Evolutionary conservation across 768 basidiomycete genomes (phyloP).

Genomic region (Bullera alba): DNA sequence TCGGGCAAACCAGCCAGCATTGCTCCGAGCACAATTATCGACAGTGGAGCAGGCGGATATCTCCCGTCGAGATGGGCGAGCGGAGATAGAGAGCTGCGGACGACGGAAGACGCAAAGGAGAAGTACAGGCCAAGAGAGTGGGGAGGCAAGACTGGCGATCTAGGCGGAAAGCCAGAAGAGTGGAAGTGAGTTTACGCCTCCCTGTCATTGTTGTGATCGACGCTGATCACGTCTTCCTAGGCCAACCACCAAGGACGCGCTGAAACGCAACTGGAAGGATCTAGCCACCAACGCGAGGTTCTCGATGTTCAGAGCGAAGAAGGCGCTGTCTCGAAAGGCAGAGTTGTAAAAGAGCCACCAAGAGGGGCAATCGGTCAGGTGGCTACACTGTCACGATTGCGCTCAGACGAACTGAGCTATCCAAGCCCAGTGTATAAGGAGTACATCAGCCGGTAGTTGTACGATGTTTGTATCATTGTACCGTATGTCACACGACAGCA

Average conservation of each 20-base stretch:
- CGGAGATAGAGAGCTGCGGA: constrained; percentile 35
- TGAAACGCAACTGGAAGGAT: constrained; percentile 44
- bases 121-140: constrained; percentile 45
- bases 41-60: constrained; percentile 37
- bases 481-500: too few relatives aligned
- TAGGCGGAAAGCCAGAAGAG: constrained; percentile 30
- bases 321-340: constrained; percentile 40
- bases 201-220: not conserved
- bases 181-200: constrained; percentile 39
- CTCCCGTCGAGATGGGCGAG: constrained; percentile 42
- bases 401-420: too few relatives aligned
- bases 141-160: constrained; percentile 35
- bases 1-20: constrained; percentile 3
- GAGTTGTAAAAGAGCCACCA: not conserved
- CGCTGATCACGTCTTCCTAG: constrained; percentile 13
- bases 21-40: constrained; percentile 23
- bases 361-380: too few relatives aligned
- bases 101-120: constrained; percentile 40
- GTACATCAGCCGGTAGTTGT: too few relatives aligned
- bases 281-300: constrained; percentile 39
- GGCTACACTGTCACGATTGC: not conserved
- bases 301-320: constrained; percentile 40
- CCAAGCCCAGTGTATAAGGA: too few relatives aligned
- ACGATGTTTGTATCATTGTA: not conserved
- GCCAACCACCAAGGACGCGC: constrained; percentile 30